A percentile compares a stretch with the other conserved stretches of the same genome.
Evolutionary conservation across 2,329 filamentous ascomycete genomes (phyloP).

Genomic region (Didymella pinodella): DNA sequence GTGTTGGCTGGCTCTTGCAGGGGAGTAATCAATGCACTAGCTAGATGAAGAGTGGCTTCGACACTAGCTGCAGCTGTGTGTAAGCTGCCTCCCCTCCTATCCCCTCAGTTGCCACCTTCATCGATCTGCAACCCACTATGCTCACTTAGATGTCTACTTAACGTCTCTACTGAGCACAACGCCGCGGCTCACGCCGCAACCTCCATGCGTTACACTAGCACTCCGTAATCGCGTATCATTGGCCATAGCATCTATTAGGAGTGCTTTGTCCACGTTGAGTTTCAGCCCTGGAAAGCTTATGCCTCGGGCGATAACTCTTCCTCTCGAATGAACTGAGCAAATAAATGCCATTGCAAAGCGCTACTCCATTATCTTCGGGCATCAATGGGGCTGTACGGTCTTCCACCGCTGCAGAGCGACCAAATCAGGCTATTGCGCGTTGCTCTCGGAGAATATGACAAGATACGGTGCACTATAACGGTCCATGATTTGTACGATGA

Average conservation of each 20-base stretch:
- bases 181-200: no score
- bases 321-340: neutral
- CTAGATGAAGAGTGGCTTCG: neutral
- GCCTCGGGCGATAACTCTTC: neutral
- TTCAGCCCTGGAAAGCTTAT: no score
- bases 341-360: neutral
- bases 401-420: neutral
- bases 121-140: neutral
- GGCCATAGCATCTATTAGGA: no score
- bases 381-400: neutral
- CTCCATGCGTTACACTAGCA: no score
- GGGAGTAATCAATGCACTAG: neutral
- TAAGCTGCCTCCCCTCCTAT: neutral
- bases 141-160: neutral
- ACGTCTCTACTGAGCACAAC: no score
- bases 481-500: slow-evolving; percentile 12
- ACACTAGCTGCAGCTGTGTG: neutral
- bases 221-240: no score
- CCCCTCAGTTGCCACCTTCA: neutral
- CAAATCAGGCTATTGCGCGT: slow-evolving; percentile 24
- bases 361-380: neutral
- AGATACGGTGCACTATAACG: slow-evolving; percentile 16
- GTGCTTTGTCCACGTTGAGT: no score
- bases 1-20: neutral
- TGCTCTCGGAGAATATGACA: neutral